Base-by-base conservation (phyloP, 1,139 yeast species). In the Kodamaea arcana region DNA sequence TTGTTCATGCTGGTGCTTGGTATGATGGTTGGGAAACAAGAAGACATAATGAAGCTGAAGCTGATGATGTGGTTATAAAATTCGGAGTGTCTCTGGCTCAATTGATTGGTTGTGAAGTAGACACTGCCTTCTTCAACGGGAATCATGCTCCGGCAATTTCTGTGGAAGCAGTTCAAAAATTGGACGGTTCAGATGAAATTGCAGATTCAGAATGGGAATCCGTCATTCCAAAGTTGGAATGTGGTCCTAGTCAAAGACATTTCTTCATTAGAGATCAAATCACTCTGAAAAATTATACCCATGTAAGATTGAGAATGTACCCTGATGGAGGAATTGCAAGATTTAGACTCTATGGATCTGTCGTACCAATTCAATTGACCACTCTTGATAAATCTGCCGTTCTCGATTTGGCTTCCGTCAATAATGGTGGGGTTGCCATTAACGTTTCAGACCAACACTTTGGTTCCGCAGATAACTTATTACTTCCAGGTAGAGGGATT, bases 1-100 rank as follows among this genome's bases (percentile, higher is more conserved):
- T 86, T 60, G 78, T 83, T 4, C 83, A 77, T 44, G 77, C 90
- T 4, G 97, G 97, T 35, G 95, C 95, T 4, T 88, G 97, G 96
- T 90, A 85, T 55, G 97, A 90, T 50, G 97, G 97, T 12, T 90
- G 97, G 97, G 97, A 90, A 60, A 88, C 97, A 15, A 74, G 97
- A 57, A 75, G 97, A 61, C 97, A 90, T 67, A 90, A 90, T 59
- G 62, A 77, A 2, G 83, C 70, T 41, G 87, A 79, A 37, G 84
- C 86, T 28, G 97, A 90, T 53, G 88, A 90, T 84, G 96, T 84
- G 20, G 68, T 85, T 27, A 65, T 90, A 58, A 73, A 78, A 56
- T 69, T 86, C 53, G 97, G 97, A 10, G 97, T 90, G 12, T 69
- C 87, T 7, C 76, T 86, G 27, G 96, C 97, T 1, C 69, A 69